These are phyloP conservation scores for Macadamia tetraphylla DNA, from an alignment of 164 flowering plant species.

Conservation along the genomic window DNA sequence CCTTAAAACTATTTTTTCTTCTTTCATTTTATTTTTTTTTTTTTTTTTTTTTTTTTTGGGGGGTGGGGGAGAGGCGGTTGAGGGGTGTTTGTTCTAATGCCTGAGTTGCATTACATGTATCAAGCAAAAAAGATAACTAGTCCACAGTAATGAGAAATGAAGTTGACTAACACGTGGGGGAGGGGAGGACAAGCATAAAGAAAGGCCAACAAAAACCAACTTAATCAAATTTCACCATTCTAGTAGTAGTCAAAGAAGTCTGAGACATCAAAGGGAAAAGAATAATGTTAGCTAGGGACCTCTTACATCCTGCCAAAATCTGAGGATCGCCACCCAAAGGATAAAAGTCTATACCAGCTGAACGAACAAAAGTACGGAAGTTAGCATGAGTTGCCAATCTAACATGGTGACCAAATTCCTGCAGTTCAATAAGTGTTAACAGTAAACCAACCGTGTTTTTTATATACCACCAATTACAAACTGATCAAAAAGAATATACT, in stretches of 20 bases:
- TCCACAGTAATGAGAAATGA: too few species aligned
- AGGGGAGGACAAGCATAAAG: background rate
- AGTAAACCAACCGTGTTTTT: background rate
- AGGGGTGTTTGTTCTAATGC: too few species aligned
- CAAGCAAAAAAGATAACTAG: too few species aligned
- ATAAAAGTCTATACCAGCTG: conserved; percentile 81
- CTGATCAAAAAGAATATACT: background rate
- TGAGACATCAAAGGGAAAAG: conserved; percentile 2
- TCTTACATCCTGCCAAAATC: conserved; percentile 95
- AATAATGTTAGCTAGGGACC: conserved; percentile 11
- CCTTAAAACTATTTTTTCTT: too few species aligned
- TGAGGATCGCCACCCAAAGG: conserved; percentile 97
- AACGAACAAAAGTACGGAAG: conserved; percentile 65
- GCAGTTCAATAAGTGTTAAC: conserved; percentile 17
- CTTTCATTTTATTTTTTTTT: too few species aligned
- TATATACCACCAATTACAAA: background rate
- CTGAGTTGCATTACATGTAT: too few species aligned
- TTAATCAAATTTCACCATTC: background rate
- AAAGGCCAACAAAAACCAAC: background rate
- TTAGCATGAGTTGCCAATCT: conserved; percentile 91
- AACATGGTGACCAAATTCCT: conserved; percentile 96
- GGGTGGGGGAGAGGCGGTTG: too few species aligned
- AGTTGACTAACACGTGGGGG: background rate
- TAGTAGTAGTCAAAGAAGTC: background rate
- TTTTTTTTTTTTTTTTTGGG: too few species aligned